Evolutionary conservation across 2,329 filamentous ascomycete species (phyloP).

Genomic region (Aspergillus sp.): DNA sequence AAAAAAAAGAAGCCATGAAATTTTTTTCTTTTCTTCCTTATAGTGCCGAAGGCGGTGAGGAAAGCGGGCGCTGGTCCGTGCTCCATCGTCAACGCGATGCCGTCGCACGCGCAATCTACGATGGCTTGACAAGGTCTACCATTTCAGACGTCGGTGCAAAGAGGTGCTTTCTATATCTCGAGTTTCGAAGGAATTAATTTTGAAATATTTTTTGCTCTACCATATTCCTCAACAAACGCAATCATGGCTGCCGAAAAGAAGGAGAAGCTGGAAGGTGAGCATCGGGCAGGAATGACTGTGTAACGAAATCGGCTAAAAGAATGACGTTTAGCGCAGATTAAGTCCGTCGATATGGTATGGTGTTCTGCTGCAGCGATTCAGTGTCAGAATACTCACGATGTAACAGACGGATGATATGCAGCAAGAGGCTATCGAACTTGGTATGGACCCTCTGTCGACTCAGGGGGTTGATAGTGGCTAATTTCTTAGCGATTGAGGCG

Average conservation of each 20-base stretch:
- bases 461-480: slow-evolving; percentile 16
- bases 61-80: slow-evolving; percentile 19
- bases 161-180: too few species aligned
- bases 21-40: slow-evolving; percentile 18
- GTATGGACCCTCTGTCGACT: slow-evolving; percentile 50
- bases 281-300: neutral
- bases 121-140: too few species aligned
- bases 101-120: slow-evolving; percentile 2
- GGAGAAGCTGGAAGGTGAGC: slow-evolving; percentile 72
- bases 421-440: slow-evolving; percentile 88
- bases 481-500: slow-evolving; percentile 58
- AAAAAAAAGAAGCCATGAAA: slow-evolving; percentile 9
- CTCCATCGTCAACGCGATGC: slow-evolving; percentile 1
- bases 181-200: neutral
- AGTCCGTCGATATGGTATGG: slow-evolving; percentile 95
- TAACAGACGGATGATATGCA: slow-evolving; percentile 93
- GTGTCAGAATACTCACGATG: slow-evolving; percentile 9
- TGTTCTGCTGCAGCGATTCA: slow-evolving; percentile 5
- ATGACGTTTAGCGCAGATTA: slow-evolving; percentile 71
- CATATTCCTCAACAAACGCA: neutral
- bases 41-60: slow-evolving; percentile 31
- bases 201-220: slow-evolving; percentile 4
- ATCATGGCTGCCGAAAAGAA: slow-evolving; percentile 50
- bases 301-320: slow-evolving; percentile 12
- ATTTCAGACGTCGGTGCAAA: too few species aligned